Evolutionary conservation across 2,329 filamentous ascomycete genomes (phyloP).

Genomic region (Nemania serpens): DNA sequence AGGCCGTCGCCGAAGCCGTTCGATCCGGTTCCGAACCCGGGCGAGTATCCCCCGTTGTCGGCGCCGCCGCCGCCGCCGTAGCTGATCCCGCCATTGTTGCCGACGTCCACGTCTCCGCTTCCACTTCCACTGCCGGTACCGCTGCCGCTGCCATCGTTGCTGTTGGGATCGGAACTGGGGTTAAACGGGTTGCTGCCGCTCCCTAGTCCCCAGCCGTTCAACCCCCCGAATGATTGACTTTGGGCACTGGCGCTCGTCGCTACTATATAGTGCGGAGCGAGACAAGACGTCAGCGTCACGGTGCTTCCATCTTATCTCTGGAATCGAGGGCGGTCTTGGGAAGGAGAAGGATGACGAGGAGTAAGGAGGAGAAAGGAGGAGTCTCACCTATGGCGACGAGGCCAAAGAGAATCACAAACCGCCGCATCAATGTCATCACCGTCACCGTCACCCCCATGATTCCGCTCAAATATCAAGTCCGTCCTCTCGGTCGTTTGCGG

Average conservation of each 20-base stretch:
- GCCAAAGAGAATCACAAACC: slow-evolving; percentile 12
- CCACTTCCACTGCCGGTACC: not conserved
- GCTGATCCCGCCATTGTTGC: not conserved
- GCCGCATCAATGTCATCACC: not conserved
- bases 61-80: not conserved
- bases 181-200: slow-evolving; percentile 7
- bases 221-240: not conserved
- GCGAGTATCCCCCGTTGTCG: not conserved
- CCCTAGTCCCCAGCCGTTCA: not conserved
- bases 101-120: not conserved
- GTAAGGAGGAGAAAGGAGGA: too few species aligned
- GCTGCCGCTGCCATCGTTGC: not conserved
- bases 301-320: not conserved
- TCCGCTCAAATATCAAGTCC: not conserved
- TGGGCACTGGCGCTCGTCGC: slow-evolving; percentile 11
- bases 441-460: slow-evolving; percentile 8
- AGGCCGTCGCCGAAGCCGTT: slow-evolving; percentile 30
- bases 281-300: slow-evolving; percentile 4
- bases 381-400: slow-evolving; percentile 21
- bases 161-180: slow-evolving; percentile 2
- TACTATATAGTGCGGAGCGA: not conserved
- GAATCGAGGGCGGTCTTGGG: not conserved
- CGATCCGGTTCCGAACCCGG: not conserved
- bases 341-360: not conserved
- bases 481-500: too few species aligned